Evolutionary conservation across 768 basidiomycete genomes (phyloP).

Genomic region (Neoboletus brunneissimus): DNA sequence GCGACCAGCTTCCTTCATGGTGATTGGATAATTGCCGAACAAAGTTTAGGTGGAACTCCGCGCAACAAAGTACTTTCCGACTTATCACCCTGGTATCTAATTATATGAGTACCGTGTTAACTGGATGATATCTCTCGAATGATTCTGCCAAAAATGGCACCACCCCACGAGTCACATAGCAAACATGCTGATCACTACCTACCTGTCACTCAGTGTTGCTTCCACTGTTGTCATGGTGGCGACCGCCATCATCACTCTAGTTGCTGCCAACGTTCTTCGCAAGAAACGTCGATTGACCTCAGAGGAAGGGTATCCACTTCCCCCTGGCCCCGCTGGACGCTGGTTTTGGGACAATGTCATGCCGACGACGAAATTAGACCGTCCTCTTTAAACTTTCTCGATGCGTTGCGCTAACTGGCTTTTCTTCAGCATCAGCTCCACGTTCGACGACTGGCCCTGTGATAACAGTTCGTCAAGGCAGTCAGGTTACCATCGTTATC

Average conservation of each 20-base stretch:
- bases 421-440: constrained; percentile 15
- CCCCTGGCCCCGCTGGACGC: background rate
- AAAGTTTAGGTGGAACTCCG: too few species aligned
- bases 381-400: background rate
- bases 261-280: background rate
- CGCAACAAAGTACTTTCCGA: too few species aligned
- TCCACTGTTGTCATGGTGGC: background rate
- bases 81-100: too few species aligned
- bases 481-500: constrained; percentile 16
- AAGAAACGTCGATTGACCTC: background rate
- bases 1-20: too few species aligned
- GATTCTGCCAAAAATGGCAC: too few species aligned
- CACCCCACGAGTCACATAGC: too few species aligned
- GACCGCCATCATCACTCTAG: background rate
- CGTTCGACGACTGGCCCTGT: constrained; percentile 55
- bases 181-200: background rate
- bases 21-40: too few species aligned
- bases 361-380: constrained; percentile 10
- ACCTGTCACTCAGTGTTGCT: background rate
- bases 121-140: too few species aligned
- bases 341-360: constrained; percentile 10
- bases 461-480: constrained; percentile 51
- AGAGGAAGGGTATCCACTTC: constrained; percentile 8
- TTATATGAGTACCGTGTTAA: too few species aligned
- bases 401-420: background rate